Evolutionary conservation across 2,329 filamentous ascomycete species (phyloP).

Genomic region (Aureobasidium lini): DNA sequence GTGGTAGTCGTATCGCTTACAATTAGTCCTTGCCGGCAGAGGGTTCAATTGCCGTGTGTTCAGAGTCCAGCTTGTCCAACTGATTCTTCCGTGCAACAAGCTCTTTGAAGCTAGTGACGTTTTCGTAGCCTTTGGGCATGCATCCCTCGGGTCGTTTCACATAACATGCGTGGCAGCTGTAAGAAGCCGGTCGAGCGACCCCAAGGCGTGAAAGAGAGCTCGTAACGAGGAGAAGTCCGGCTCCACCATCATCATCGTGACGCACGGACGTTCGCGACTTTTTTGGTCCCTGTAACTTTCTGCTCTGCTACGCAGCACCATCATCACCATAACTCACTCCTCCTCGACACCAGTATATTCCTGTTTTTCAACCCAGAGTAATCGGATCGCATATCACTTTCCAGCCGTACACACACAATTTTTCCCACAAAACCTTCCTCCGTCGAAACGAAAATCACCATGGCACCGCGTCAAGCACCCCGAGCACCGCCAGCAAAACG

Average conservation of each 20-base stretch:
- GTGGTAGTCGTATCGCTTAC: too few relatives aligned
- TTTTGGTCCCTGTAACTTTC: constrained; percentile 5
- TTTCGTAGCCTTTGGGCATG: not conserved
- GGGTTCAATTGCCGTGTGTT: not conserved
- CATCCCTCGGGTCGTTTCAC: not conserved
- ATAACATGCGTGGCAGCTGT: not conserved
- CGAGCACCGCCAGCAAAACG: constrained; percentile 9
- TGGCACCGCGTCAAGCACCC: constrained; percentile 1
- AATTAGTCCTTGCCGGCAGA: too few relatives aligned
- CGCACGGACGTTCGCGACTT: not conserved
- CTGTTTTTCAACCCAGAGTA: not conserved
- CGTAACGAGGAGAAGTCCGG: not conserved
- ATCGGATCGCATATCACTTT: not conserved
- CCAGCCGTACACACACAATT: not conserved
- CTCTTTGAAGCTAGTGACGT: not conserved
- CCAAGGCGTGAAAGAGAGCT: too few relatives aligned
- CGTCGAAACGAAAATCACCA: not conserved
- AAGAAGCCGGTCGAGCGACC: not conserved
- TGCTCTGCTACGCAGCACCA: not conserved
- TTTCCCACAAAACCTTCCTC: not conserved
- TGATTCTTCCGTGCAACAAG: not conserved
- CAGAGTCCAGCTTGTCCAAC: not conserved
- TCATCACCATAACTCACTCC: not conserved
- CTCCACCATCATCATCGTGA: not conserved
- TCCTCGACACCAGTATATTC: not conserved